Conservation (phyloP, 495 filamentous ascomycete genomes). For the Neurospora sp. region DNA sequence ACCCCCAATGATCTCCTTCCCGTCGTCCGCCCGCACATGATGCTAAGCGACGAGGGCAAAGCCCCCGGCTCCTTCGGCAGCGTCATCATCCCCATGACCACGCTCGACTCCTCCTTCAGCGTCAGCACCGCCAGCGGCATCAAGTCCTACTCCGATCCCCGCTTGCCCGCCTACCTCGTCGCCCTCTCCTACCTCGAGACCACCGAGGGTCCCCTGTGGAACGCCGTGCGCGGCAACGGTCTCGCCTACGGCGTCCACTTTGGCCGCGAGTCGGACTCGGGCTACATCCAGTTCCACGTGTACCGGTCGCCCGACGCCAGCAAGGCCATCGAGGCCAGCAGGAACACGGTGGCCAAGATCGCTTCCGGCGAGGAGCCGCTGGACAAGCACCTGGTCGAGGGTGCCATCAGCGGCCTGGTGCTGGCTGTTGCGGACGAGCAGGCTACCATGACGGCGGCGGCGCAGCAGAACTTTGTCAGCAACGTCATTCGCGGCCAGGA, state of each 20-base stretch:
- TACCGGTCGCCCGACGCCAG: constrained; percentile 84
- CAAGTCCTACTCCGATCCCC: constrained; percentile 61
- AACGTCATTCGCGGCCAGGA: constrained; percentile 67
- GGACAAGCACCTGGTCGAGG: constrained; percentile 76
- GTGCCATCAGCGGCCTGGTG: constrained; percentile 81
- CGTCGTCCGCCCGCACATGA: constrained; percentile 37
- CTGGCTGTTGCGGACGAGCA: constrained; percentile 78
- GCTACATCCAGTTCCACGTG: constrained; percentile 69
- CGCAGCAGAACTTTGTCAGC: constrained; percentile 69
- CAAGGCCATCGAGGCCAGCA: constrained; percentile 72
- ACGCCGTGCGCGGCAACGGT: constrained; percentile 80
- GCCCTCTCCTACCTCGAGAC: constrained; percentile 85
- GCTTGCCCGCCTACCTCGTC: constrained; percentile 74
- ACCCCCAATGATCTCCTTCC: constrained; percentile 31
- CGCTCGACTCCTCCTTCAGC: constrained; percentile 87
- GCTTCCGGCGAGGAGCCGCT: constrained; percentile 50
- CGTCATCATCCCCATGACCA: constrained; percentile 80
- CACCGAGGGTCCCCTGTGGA: constrained; percentile 90
- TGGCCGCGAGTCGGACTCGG: constrained; percentile 60
- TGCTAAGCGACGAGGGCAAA: constrained; percentile 62
- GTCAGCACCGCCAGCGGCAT: constrained; percentile 66
- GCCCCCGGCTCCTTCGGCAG: constrained; percentile 60
- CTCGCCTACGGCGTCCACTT: constrained; percentile 84
- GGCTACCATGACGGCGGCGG: constrained; percentile 68
- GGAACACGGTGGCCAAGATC: constrained; percentile 51